phyloP scores from a whole-genome alignment of 495 filamentous ascomycete genomes.

The Physcia stellaris region DNA sequence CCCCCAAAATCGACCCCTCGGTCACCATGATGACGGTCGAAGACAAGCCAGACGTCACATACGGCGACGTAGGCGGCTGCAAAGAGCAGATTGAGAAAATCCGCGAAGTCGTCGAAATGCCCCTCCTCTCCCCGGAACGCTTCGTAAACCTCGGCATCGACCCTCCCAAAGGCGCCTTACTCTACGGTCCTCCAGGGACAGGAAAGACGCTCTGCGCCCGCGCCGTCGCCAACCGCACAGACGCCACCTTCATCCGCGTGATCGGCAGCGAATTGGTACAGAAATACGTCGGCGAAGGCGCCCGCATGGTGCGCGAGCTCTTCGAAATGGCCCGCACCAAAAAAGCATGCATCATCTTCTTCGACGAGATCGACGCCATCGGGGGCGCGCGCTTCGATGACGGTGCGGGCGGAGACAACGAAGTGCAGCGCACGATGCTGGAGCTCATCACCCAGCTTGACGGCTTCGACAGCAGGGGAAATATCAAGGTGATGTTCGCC shows the following conservation, averaged over 20 bases:
- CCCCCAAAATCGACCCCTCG: conserved; percentile 96
- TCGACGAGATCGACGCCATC: conserved; percentile 97
- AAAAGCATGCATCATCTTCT: conserved; percentile 99
- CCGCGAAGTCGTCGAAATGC: conserved; percentile 97
- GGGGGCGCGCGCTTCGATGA: conserved; percentile 98
- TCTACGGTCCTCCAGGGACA: conserved; percentile 94
- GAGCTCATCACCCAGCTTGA: conserved; percentile 97
- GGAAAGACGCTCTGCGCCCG: conserved; percentile 96
- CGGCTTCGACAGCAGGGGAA: conserved; percentile 92
- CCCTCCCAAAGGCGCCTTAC: conserved; percentile 89
- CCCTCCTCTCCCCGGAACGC: conserved; percentile 85
- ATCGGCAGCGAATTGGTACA: conserved; percentile 95
- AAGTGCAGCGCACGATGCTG: conserved; percentile 98
- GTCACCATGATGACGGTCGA: conserved; percentile 99
- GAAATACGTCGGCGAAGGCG: conserved; percentile 97
- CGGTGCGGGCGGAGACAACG: conserved; percentile 94
- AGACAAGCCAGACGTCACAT: conserved; percentile 98
- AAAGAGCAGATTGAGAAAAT: conserved; percentile 99
- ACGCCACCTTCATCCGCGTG: conserved; percentile 96
- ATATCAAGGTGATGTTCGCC: conserved; percentile 99
- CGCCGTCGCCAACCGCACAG: conserved; percentile 93
- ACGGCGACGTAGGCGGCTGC: conserved; percentile 96
- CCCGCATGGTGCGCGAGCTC: conserved; percentile 93
- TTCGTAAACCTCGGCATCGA: conserved; percentile 97
- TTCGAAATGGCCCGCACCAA: conserved; percentile 99